Evolutionary conservation across 2,329 filamentous ascomycete genomes (phyloP), one percentile per base, ranked within the genome.

Genomic region (Zelopaecilomyces penicillatus): DNA sequence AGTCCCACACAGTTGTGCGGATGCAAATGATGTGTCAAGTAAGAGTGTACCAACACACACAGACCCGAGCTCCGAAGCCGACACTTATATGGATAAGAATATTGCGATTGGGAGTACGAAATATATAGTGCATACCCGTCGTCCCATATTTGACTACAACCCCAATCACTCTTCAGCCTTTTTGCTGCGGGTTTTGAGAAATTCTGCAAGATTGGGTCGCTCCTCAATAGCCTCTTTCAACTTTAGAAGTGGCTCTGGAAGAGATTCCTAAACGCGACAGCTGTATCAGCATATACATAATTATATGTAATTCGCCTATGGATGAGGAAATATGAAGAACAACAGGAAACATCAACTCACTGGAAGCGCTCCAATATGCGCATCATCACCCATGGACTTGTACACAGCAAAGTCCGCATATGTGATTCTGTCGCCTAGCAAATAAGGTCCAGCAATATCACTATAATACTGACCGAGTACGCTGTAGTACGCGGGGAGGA

Each of bases 331-430:
- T 10, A 11, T 28, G 19, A 19, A 19, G 19, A 19, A 12, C 12
- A 26, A 39, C 2, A 27, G 12, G 12, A 8, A 12, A 3, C 6
- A 28, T 29, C 37, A 39, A 37, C 71, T 66, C 34, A 66, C 64
- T 12, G 61, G 60, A 5, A 64, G 49, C 8, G 62, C 54, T 7
- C 57, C 59, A 31, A 57, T 64, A 32, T 52, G 49, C 27, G 51
- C 44, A 33, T 68, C 61, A 28, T 67, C 65, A 38, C 68, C 63
- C 29, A 67, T 58, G 3, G 63, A 63, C 41, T 65, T 61, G 44
- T 62, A 67, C 2, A 68, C 51, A 0, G 61, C 63, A 46, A 68
- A 68, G 35, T 68, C 65, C 10, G 54, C 58, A 33, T 68, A 68
- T 4, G 59, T 64, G 41, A 66, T 44, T 28, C 50, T 56, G 5